Conservation (phyloP, 2,329 filamentous ascomycete species). For the Gliomastix tumulicola region DNA sequence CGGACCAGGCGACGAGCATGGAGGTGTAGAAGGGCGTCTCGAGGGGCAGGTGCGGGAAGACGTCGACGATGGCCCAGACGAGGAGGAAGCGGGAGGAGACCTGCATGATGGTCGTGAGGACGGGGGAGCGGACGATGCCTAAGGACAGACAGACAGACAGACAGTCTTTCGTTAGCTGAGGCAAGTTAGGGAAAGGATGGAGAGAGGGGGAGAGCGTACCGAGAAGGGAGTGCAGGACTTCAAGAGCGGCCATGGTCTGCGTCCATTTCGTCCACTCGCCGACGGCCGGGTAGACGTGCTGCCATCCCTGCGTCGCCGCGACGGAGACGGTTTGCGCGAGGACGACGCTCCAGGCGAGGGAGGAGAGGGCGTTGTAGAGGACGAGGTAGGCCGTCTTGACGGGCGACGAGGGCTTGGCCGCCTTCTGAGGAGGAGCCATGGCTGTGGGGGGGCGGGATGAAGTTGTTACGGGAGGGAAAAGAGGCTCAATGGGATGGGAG, state of each 20-base stretch:
- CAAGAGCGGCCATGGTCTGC: constrained; percentile 76
- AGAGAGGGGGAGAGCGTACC: constrained; percentile 42
- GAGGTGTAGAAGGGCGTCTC: constrained; percentile 57
- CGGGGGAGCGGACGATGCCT: constrained; percentile 80
- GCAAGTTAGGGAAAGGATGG: neutral
- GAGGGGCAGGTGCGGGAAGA: constrained; percentile 60
- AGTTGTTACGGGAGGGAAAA: too few relatives aligned
- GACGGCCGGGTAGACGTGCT: constrained; percentile 51
- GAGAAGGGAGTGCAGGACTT: constrained; percentile 73
- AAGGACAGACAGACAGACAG: neutral
- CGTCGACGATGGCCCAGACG: constrained; percentile 75
- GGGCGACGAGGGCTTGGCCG: constrained; percentile 9
- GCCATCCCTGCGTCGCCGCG: constrained; percentile 46
- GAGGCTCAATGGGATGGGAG: too few relatives aligned
- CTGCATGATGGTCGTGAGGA: constrained; percentile 84
- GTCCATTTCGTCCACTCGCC: constrained; percentile 69
- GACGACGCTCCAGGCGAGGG: constrained; percentile 71
- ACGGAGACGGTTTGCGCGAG: constrained; percentile 58
- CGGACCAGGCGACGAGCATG: constrained; percentile 82
- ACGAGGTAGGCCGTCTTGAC: constrained; percentile 66
- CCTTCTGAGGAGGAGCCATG: neutral
- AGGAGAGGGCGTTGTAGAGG: constrained; percentile 75
- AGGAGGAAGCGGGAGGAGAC: constrained; percentile 81
- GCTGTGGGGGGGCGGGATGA: neutral
- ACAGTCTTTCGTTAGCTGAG: constrained; percentile 2